Base-by-base conservation (phyloP, 345 rosid genomes). In the Corymbia maculata region DNA sequence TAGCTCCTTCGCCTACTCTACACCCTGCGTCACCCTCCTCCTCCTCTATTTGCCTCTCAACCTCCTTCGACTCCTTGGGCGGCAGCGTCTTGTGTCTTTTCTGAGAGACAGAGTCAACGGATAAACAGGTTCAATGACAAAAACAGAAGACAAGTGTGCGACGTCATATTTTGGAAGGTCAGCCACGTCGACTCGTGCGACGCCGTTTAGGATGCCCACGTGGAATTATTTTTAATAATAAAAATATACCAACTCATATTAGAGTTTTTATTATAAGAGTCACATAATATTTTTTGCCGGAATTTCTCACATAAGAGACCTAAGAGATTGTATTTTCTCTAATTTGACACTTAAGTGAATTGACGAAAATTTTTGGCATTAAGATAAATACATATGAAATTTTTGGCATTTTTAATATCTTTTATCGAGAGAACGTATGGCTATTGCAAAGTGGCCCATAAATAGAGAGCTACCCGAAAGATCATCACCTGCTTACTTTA, bases 261-360 rank as follows among this genome's bases (percentile, higher is more conserved):
- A 55, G 3, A 55, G 2, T 55, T 55, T 11, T 55, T 22, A 55
- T 55, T 55, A 22, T 22, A 55, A 55, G 24, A 4, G 28, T 55
- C 13, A 21, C 2, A 0, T 53, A 21, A 53, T 53, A 53, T 19
- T 53, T 53, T 53, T 53, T 21, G 4, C 24, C 0, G 12, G 2
- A 55, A 55, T 22, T 55, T 55, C 28, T 55, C 0, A 5, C 24
- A 3, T 3, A 2, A 55, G 5, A 55, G 0, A 9, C 28, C 24
- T 55, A 55, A 55, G 12, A 21, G 2, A 9, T 22, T 0, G 0
- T 55, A 21, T 22, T 22, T 55, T 55, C 1, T 55, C 28, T 0
- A 2, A 55, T 55, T 55, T 22, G 1, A 0, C 28, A 5, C 2
- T 55, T 9, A 55, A 22, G 2, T 55, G 28, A 22, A 28, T 5